Percentiles rank a stretch among this genome's conserved stretches.
phyloP scores from a whole-genome alignment of 2,329 filamentous ascomycete species.

The Pseudocercospora musae region DNA sequence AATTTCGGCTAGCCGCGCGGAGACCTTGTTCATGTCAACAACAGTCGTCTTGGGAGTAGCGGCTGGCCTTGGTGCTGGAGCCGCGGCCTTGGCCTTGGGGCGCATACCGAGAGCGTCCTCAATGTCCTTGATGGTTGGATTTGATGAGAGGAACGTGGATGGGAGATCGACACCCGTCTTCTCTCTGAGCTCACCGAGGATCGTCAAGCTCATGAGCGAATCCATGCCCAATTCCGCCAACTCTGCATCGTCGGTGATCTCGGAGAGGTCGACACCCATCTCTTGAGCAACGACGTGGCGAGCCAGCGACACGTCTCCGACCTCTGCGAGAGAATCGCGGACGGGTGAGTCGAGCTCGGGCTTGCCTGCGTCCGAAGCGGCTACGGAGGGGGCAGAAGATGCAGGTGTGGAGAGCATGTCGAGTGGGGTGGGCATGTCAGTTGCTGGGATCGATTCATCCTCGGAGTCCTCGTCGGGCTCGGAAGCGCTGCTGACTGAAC shows the following conservation, averaged over 20 bases:
- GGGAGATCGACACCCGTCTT: conserved; percentile 50
- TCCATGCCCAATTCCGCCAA: conserved; percentile 58
- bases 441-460: conserved; percentile 42
- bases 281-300: conserved; percentile 51
- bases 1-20: conserved; percentile 42
- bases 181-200: conserved; percentile 50
- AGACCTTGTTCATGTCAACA: conserved; percentile 48
- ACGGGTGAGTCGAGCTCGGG: conserved; percentile 34
- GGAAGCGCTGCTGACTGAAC: conserved; percentile 30
- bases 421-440: conserved; percentile 43
- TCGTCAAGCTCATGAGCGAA: conserved; percentile 52
- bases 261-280: conserved; percentile 64
- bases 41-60: conserved; percentile 21
- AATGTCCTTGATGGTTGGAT: conserved; percentile 62
- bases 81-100: conserved; percentile 34
- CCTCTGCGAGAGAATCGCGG: conserved; percentile 35
- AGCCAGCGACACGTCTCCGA: conserved; percentile 45
- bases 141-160: conserved; percentile 56
- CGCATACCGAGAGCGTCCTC: conserved; percentile 61
- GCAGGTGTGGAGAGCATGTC: conserved; percentile 47
- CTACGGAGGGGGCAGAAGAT: conserved; percentile 46
- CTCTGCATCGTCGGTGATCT: conserved; percentile 56
- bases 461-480: conserved; percentile 36
- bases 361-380: conserved; percentile 42
- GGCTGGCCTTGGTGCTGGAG: conserved; percentile 24